These are phyloP conservation scores for Clausena lansium DNA, from an alignment of 345 rosid genomes.

Conservation along the genomic window DNA sequence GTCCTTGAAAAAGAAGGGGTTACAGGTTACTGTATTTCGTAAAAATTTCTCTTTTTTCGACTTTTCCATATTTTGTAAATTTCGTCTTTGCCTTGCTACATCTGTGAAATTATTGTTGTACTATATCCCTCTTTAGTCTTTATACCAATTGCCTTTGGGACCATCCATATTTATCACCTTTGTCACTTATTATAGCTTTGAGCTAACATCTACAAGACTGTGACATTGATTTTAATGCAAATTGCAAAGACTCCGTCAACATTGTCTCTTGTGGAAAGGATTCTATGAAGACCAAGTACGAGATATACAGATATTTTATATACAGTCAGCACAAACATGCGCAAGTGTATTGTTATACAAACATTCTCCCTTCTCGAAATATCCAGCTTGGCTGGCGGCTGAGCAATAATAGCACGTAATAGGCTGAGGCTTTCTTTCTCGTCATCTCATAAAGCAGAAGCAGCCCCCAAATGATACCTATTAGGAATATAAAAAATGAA, in stretches of 20 bases:
- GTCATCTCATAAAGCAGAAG: neutral
- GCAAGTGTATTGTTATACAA: neutral
- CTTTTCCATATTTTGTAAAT: too few relatives aligned
- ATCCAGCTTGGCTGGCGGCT: neutral
- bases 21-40: neutral
- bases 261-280: neutral
- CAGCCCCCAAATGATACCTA: neutral
- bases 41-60: neutral
- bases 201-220: neutral
- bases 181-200: neutral
- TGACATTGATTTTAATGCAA: neutral
- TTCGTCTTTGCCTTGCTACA: neutral
- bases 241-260: too few relatives aligned
- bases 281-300: neutral
- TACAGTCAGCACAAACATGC: too few relatives aligned
- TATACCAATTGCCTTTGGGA: neutral
- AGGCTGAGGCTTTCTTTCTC: too few relatives aligned
- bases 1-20: neutral
- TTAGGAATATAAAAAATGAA: neutral
- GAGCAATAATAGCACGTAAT: neutral
- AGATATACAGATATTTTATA: too few relatives aligned
- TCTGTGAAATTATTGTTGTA: neutral
- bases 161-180: neutral
- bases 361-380: too few relatives aligned
- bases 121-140: neutral